Conservation (phyloP, 2,329 filamentous ascomycete species). For the Didymella sp. region DNA sequence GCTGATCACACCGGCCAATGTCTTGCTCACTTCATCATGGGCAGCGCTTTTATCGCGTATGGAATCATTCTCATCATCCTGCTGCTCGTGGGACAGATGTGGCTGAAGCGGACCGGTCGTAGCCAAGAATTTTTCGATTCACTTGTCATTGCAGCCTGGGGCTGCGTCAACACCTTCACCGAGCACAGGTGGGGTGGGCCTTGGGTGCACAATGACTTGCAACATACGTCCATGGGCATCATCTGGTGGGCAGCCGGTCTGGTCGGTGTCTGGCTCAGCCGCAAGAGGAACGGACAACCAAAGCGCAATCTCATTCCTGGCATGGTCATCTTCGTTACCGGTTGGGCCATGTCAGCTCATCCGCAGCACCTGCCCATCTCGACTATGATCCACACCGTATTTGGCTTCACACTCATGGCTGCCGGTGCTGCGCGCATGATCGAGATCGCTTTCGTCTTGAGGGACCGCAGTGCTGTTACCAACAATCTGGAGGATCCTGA, state of each 20-base stretch:
- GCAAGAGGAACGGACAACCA: conserved; percentile 80
- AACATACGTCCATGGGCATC: conserved; percentile 99
- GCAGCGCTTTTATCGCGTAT: conserved; percentile 93
- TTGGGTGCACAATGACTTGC: conserved; percentile 93
- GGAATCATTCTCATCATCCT: conserved; percentile 86
- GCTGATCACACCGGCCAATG: conserved; percentile 92
- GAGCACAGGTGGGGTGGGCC: conserved; percentile 90
- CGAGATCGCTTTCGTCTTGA: conserved; percentile 87
- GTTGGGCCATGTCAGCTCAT: conserved; percentile 94
- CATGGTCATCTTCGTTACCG: conserved; percentile 89
- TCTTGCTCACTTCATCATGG: conserved; percentile 98
- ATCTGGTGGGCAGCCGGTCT: conserved; percentile 97
- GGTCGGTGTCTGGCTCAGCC: conserved; percentile 89
- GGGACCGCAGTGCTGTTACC: conserved; percentile 70
- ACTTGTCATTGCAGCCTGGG: conserved; percentile 89
- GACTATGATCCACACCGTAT: conserved; percentile 85
- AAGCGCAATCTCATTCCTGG: conserved; percentile 93
- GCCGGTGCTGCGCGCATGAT: conserved; percentile 84
- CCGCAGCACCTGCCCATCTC: conserved; percentile 84
- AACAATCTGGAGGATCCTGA: conserved; percentile 73
- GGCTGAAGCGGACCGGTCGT: conserved; percentile 80
- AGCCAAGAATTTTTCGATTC: conserved; percentile 98
- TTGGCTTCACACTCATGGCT: conserved; percentile 95
- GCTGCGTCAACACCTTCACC: conserved; percentile 96
- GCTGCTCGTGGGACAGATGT: conserved; percentile 85